Conservation (phyloP, 2,329 filamentous ascomycete genomes). For the Clarireedia hainanense region DNA sequence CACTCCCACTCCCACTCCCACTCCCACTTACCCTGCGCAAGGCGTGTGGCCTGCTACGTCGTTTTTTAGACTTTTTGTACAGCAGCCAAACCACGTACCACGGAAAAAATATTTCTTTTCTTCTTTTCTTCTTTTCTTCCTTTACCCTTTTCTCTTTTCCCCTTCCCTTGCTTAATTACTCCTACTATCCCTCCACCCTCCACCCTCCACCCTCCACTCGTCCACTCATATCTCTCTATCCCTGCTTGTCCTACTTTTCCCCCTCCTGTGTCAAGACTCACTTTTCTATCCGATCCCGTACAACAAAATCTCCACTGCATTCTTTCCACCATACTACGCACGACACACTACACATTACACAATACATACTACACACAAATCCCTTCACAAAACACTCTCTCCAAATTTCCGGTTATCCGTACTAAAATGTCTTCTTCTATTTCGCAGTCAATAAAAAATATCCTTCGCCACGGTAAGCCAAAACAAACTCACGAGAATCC, state of each 20-base stretch:
- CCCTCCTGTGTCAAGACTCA: not conserved
- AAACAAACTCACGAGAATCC: not conserved
- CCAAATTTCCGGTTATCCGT: not conserved
- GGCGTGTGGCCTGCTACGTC: too few relatives aligned
- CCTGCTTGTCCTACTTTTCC: not conserved
- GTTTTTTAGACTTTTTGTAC: too few relatives aligned
- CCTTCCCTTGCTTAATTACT: too few relatives aligned
- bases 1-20: too few relatives aligned
- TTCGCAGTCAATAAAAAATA: constrained; percentile 9
- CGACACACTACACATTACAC: not conserved
- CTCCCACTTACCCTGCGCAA: too few relatives aligned
- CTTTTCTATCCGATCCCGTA: not conserved
- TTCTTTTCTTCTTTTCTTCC: too few relatives aligned
- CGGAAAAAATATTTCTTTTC: too few relatives aligned
- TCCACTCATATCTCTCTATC: not conserved
- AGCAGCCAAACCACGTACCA: too few relatives aligned
- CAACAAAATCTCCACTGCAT: not conserved
- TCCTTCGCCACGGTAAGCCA: constrained; percentile 7
- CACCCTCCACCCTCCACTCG: not conserved
- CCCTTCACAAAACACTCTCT: not conserved
- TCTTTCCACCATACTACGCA: not conserved
- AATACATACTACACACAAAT: not conserved
- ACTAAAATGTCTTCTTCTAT: constrained; percentile 9
- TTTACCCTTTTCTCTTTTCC: too few relatives aligned
- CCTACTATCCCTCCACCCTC: not conserved